Conservation (phyloP, 2,329 filamentous ascomycete species). For the Talaromyces sp. region DNA sequence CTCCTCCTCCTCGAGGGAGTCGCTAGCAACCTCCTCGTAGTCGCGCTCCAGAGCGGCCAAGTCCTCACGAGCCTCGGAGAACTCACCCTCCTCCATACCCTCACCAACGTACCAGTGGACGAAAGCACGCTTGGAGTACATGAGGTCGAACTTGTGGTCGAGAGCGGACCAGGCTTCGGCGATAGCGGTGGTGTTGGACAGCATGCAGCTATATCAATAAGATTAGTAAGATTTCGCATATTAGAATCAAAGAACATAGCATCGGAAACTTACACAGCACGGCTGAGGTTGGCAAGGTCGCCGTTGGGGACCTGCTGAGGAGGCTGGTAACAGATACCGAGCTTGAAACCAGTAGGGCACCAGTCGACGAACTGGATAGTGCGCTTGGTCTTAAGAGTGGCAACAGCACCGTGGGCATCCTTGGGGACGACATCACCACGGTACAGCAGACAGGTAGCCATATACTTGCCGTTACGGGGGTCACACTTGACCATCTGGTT, state of each 20-base stretch:
- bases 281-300: slow-evolving; percentile 96
- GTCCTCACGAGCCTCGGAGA: slow-evolving; percentile 98
- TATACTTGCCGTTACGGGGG: slow-evolving; percentile 98
- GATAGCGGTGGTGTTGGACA: slow-evolving; percentile 91
- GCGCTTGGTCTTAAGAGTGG: slow-evolving; percentile 97
- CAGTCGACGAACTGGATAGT: slow-evolving; percentile 99
- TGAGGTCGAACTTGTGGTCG: slow-evolving; percentile 98
- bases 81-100: slow-evolving; percentile 99
- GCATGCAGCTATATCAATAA: slow-evolving; percentile 73
- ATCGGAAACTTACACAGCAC: slow-evolving; percentile 79
- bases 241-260: neutral
- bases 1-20: slow-evolving; percentile 84
- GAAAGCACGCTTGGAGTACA: slow-evolving; percentile 99
- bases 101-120: slow-evolving; percentile 99
- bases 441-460: slow-evolving; percentile 98
- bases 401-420: slow-evolving; percentile 89
- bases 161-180: slow-evolving; percentile 97
- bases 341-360: slow-evolving; percentile 99
- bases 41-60: slow-evolving; percentile 96
- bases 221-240: neutral
- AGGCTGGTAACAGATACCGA: slow-evolving; percentile 99
- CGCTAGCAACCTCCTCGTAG: slow-evolving; percentile 97
- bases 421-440: slow-evolving; percentile 97
- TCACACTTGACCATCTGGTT: slow-evolving; percentile 99
- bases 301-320: slow-evolving; percentile 95